Percentiles rank a stretch among this genome's conserved stretches.
Conservation (phyloP, 1,284 basidiomycete species). For the Apiotrichum laibachii region DNA sequence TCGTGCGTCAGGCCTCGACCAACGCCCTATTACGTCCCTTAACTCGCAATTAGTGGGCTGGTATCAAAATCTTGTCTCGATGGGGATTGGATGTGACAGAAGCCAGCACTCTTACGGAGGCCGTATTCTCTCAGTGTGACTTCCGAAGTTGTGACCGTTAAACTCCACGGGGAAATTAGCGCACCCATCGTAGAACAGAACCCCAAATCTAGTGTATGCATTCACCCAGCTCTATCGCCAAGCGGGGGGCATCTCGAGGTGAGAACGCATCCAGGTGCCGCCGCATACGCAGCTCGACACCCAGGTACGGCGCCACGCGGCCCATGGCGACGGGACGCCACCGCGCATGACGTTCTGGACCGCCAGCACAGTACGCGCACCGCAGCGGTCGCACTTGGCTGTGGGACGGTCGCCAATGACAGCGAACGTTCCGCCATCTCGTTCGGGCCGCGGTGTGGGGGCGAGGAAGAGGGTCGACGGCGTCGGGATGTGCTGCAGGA, state of each 20-base stretch:
- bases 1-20: too few species aligned
- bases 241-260: slow-evolving; percentile 13
- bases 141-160: too few species aligned
- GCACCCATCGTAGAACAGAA: too few species aligned
- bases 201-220: too few species aligned
- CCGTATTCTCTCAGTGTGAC: too few species aligned
- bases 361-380: slow-evolving; percentile 18
- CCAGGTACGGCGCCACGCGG: slow-evolving; percentile 23
- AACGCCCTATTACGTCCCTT: too few species aligned
- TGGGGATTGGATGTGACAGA: too few species aligned
- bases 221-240: too few species aligned
- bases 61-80: too few species aligned
- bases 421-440: slow-evolving; percentile 31
- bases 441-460: slow-evolving; percentile 6
- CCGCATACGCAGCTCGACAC: slow-evolving; percentile 35
- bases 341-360: slow-evolving; percentile 16
- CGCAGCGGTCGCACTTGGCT: slow-evolving; percentile 32
- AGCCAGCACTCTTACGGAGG: too few species aligned
- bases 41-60: too few species aligned
- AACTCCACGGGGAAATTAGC: too few species aligned
- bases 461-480: slow-evolving; percentile 31
- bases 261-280: slow-evolving; percentile 34
- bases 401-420: slow-evolving; percentile 21
- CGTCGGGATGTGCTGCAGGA: slow-evolving; percentile 24
- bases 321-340: slow-evolving; percentile 9